Evolutionary conservation across 805 yeast genomes (phyloP), one percentile per base, ranked within the genome.

Genomic region (Yarrowia alimentaria): DNA sequence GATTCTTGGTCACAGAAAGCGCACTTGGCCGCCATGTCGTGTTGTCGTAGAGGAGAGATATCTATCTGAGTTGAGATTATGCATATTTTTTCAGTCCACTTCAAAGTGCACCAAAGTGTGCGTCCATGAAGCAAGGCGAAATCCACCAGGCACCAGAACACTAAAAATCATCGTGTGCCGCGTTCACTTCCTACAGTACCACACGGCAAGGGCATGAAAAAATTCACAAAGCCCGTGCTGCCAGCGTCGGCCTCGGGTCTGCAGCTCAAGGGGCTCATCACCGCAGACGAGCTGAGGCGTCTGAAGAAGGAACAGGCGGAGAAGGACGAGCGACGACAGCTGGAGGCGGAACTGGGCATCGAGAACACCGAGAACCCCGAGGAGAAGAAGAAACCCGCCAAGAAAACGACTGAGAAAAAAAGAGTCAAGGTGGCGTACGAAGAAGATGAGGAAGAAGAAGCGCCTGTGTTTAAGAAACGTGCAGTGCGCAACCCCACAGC

Each of bases 221-320:
- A 38, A 12, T 38, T 38, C 24, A 38, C 47, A 11, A 38, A 38
- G 26, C 47, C 47, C 18, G 32, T 32, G 1, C 31, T 26, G 0
- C 47, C 47, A n/a, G n/a, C 5, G 47, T 38, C 18, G 47, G 47
- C 24, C 22, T 26, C 47, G 13, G 33, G 47, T 3, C 18, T 38
- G 6, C 47, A 38, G 11, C 19, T 38, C 11, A 22, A 25, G n/a
- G 47, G 47, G 5, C 24, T 38, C 10, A 38, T 38, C 13, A 38
- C 47, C 3, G 47, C 47, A 1, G 47, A 38, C 6, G 47, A 38
- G 47, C 47, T 38, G 19, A 38, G 26, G 8, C 47, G 47, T 4
- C 47, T 38, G 32, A 35, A 52, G n/a, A 34, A 33, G 30, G 48
- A 53, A 14, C 17, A 29, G 22, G 53, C 37, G 16, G 42, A 54